Percentiles rank a stretch among this genome's conserved stretches.
phyloP scores from a whole-genome alignment of 2,329 filamentous ascomycete species.

The Apiospora pterosperma region DNA sequence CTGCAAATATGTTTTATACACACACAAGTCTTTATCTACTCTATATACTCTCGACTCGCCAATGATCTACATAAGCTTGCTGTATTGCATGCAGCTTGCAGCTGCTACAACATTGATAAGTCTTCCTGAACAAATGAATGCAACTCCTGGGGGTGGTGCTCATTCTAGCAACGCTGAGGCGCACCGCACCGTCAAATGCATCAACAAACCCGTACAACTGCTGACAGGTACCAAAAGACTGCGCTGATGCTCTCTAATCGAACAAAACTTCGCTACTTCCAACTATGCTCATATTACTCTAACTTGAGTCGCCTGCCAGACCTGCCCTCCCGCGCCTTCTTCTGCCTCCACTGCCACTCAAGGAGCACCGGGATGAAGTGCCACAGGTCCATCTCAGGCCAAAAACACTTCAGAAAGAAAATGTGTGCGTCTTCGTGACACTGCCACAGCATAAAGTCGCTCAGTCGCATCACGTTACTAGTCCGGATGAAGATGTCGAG shows the following conservation, averaged over 20 bases:
- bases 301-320: constrained; percentile 32
- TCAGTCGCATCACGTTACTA: constrained; percentile 86
- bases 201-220: neutral
- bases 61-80: neutral
- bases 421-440: constrained; percentile 90
- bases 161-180: neutral
- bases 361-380: constrained; percentile 88
- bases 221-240: neutral
- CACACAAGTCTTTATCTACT: neutral
- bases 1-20: neutral
- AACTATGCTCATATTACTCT: constrained; percentile 6
- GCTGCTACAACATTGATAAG: neutral
- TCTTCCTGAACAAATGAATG: neutral
- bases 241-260: neutral
- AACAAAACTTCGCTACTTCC: neutral
- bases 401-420: constrained; percentile 86
- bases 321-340: constrained; percentile 50
- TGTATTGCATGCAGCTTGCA: neutral
- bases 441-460: constrained; percentile 99
- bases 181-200: neutral
- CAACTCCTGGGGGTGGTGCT: neutral
- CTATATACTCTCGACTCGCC: neutral
- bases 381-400: constrained; percentile 95
- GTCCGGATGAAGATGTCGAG: constrained; percentile 89
- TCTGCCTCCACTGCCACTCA: constrained; percentile 76